These are phyloP conservation scores for Aspergillus ochraceoroseus DNA, from an alignment of 2,329 filamentous ascomycete genomes.

Conservation along the genomic window DNA sequence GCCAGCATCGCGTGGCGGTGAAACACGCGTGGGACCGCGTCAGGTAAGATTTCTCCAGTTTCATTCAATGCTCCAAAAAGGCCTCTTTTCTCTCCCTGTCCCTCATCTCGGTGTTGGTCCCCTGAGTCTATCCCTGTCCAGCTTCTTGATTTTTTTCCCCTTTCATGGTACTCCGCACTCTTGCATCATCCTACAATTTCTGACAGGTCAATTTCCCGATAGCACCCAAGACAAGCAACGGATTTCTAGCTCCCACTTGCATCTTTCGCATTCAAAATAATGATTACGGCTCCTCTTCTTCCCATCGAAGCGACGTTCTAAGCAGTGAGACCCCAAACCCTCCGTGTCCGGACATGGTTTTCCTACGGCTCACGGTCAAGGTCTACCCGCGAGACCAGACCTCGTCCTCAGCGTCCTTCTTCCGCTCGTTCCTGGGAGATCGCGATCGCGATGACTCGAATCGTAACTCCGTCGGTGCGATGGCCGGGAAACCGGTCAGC, in stretches of 20 bases:
- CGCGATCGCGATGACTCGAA: constrained; percentile 16
- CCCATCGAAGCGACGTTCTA: not conserved
- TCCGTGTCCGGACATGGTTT: constrained; percentile 28
- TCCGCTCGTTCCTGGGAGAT: constrained; percentile 17
- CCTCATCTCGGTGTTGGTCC: too few species aligned
- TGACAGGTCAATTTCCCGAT: not conserved
- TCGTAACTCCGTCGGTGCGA: constrained; percentile 8
- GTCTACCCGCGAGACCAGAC: constrained; percentile 30
- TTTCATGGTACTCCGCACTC: not conserved
- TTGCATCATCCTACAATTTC: not conserved
- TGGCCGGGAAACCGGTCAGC: constrained; percentile 21
- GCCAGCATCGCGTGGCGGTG: too few species aligned
- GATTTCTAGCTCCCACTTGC: not conserved
- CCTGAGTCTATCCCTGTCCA: not conserved
- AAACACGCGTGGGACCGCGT: too few species aligned
- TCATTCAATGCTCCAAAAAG: too few species aligned
- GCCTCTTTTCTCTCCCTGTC: too few species aligned
- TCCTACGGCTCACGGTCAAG: constrained; percentile 37
- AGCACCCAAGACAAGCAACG: not conserved
- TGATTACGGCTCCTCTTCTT: constrained; percentile 2
- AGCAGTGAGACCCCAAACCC: not conserved
- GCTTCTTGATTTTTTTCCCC: not conserved
- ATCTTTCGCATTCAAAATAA: not conserved
- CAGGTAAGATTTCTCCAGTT: too few species aligned
- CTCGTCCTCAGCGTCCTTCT: constrained; percentile 11